Base-by-base conservation (phyloP, 306 rosid genomes). In the Lagenaria siceraria region DNA sequence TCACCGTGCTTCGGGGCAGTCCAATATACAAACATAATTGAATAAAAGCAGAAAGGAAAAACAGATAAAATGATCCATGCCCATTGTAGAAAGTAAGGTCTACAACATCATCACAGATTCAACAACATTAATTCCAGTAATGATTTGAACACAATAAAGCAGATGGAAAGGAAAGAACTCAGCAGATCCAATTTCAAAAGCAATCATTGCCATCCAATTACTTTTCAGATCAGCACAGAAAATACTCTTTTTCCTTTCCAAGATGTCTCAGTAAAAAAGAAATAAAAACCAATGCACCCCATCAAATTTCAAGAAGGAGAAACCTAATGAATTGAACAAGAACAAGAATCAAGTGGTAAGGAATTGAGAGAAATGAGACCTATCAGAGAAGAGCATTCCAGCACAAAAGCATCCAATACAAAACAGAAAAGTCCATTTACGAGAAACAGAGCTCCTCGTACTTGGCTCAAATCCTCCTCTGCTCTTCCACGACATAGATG, bases 331-430 rank as follows among this genome's bases (percentile, higher is more conserved):
- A 49, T 10, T 25, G 48, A n/a, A 72, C 35, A 61, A 49, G 76
- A 69, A 56, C 3, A 48, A 8, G 63, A 75, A 21, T 78, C 36
- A 21, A 22, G 8, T 17, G 14, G 80, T 13, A 60, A 49, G 42
- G 33, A 69, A 52, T 42, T 55, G 65, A 5, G 36, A 73, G 35
- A 52, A 13, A 31, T 10, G 77, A 85, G 69, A 87, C 90, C 90
- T 85, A 43, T 83, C 88, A 68, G 90, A 87, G 83, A 87, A 87
- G 74, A 87, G 86, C 88, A 87, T 85, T 58, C 90, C 90, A 61
- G 84, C 87, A 79, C 88, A 85, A 79, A 87, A 87, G 64, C 88
- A 83, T 52, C 85, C 85, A 70, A 87, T 83, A 35, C 87, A 87
- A 70, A 87, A 77, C 71, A 87, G 68, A 76, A 87, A 74, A 79